A percentile compares a stretch with the other conserved stretches of the same genome.
phyloP scores from a whole-genome alignment of 371 early-diverging fungal genomes.

The Syncephalis plumigaleata region DNA sequence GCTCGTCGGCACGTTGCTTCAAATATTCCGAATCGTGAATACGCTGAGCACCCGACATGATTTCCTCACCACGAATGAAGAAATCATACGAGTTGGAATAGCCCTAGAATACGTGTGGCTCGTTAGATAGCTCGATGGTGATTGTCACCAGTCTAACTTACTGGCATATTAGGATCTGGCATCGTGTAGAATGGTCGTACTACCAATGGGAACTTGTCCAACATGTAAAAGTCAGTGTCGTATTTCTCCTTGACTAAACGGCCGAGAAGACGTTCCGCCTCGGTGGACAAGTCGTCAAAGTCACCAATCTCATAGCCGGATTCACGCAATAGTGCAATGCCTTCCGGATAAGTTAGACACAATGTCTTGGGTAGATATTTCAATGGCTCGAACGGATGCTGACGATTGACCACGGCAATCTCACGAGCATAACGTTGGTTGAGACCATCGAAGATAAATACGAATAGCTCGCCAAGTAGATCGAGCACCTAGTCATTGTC shows the following conservation, averaged over 20 bases:
- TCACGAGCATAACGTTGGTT: constrained; percentile 67
- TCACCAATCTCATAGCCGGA: constrained; percentile 86
- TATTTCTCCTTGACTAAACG: constrained; percentile 88
- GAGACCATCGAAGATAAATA: constrained; percentile 79
- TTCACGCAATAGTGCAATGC: constrained; percentile 81
- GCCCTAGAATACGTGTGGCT: constrained; percentile 13
- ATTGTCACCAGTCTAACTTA: constrained; percentile 4
- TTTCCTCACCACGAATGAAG: constrained; percentile 99
- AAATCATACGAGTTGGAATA: constrained; percentile 99
- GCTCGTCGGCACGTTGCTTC: constrained; percentile 60
- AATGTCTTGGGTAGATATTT: constrained; percentile 76
- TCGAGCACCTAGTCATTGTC: constrained; percentile 1
- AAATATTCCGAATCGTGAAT: constrained; percentile 85
- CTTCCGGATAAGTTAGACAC: constrained; percentile 79
- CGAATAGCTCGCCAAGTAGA: constrained; percentile 82
- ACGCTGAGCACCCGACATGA: constrained; percentile 99
- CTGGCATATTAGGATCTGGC: constrained; percentile 75
- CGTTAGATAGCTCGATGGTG: constrained; percentile 30
- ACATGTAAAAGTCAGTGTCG: constrained; percentile 96
- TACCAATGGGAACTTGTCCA: constrained; percentile 97
- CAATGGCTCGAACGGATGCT: constrained; percentile 89
- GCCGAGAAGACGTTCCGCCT: constrained; percentile 88
- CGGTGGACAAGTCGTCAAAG: constrained; percentile 87
- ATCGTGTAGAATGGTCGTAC: constrained; percentile 99
- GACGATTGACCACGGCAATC: constrained; percentile 76